Evolutionary conservation across 345 rosid species (phyloP), one percentile per base, ranked within the genome.

Genomic region (Streptanthus diversifolius): DNA sequence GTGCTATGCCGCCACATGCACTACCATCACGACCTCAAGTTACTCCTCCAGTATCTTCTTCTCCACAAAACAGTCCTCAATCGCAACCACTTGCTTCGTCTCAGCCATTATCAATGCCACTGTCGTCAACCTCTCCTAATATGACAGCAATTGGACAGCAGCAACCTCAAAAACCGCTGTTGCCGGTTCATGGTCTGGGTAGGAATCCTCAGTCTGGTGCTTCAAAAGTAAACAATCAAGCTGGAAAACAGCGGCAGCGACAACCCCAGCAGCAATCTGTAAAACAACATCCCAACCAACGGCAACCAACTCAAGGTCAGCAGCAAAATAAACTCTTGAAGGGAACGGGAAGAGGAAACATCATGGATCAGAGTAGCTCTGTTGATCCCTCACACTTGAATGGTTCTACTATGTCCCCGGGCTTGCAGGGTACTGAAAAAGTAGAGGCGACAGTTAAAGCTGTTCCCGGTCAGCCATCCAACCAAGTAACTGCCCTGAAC

Each of bases 321-420:
- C 97, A 87, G 73, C 96, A 84, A 64, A 73, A 85, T 72, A 95
- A 88, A 79, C 59, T 73, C 57, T 39, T 79, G 54, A 90, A 90
- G 81, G 98, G 93, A 62, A 82, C 80, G 44, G 96, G 91, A 65
- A 84, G 97, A 85, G 96, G 93, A 81, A 90, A 86, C 76, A 72
- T 79, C 76, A 54, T 80, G 68, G 88, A 84, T 73, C 98, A 87
- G 80, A 87, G 74, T 75, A 77, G 75, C 36, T 39, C 82, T 22
- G 75, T 66, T 77, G 96, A 95, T 76, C 83, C 84, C 66, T 74
- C 91, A 60, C 90, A 76, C 66, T 65, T 80, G 58, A 90, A 88
- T 85, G 96, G 90, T 69, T 75, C 82, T 47, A 59, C 83, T 33
- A 43, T 68, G 70, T 52, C 89, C 70, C 71, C 85, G 51, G 87